Base-by-base conservation (phyloP, 441 rosid genomes). In the Gossypium laxum region DNA sequence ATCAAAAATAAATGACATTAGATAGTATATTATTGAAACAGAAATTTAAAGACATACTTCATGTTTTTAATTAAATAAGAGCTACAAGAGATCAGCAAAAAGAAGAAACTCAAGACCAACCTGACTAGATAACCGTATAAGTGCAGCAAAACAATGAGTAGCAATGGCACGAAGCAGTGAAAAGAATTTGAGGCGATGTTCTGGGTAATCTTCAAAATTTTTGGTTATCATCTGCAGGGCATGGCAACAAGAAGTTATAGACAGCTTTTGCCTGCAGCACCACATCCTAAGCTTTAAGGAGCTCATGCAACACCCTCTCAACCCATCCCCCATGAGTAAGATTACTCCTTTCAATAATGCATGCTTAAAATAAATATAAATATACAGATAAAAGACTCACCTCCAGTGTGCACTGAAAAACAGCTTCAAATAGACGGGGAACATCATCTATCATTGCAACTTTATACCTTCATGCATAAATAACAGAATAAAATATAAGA, bases 161-260 rank as follows among this genome's bases (percentile, higher is more conserved):
- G 99, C 99, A 81, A 96, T 92, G 57, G 99, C 99, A 14, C 98
- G 96, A 77, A 96, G 98, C 77, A 96, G 80, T 14, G 99, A 96
- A 78, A 96, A 96, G 86, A 96, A 96, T 79, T 96, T 96, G 73
- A 96, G 91, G 54, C 99, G 96, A 78, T 96, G 99, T 78, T 96
- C 99, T 0, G 98, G 98, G 76, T 92, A 92, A 78, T 96, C 99
- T 83, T 96, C 99, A 57, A 96, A 96, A 81, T 96, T 96, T 81
- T 87, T 92, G 66, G 99, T 96, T 66, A 96, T 96, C 99, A 96
- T 96, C 99, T 96, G 89, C 81, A 75, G 4, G 15, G 45, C 10
- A 74, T 18, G 68, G 41, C 48, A 45, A 70, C 5, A 28, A 6
- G 14, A 14, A 41, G 26, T 34, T 28, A 22, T 2, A 34, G 34